Evolutionary conservation across 257 asterid species (phyloP).

Genomic region (Phtheirospermum japonicum): DNA sequence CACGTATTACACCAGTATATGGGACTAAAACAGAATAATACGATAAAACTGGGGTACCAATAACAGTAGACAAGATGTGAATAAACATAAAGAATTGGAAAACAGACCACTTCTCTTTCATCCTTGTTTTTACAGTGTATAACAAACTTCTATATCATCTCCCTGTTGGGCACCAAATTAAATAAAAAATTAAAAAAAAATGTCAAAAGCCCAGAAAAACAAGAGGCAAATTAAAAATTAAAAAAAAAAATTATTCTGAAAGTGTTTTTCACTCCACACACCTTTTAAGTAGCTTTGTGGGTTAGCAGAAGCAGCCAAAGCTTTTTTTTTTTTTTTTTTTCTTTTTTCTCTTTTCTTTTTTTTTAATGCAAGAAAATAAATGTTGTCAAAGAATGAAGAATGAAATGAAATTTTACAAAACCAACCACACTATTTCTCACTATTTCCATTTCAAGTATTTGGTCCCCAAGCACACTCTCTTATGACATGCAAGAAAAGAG

Average conservation of each 20-base stretch:
- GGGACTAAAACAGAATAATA: too few species aligned
- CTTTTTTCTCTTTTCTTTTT: background rate
- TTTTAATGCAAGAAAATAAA: background rate
- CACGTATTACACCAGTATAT: too few species aligned
- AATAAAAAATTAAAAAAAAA: too few species aligned
- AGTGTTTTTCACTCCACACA: too few species aligned
- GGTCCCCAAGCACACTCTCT: background rate
- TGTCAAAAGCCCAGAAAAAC: background rate
- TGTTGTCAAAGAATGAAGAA: slow-evolving; percentile 12
- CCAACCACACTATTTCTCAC: slow-evolving; percentile 10
- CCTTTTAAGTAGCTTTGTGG: too few species aligned
- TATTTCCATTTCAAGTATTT: background rate
- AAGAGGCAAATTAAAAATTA: background rate
- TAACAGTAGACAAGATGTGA: too few species aligned
- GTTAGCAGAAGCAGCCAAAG: background rate
- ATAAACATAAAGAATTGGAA: background rate
- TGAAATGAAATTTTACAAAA: background rate
- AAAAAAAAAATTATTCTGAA: too few species aligned
- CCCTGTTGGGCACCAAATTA: background rate
- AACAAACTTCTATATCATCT: slow-evolving; percentile 9
- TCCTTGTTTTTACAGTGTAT: slow-evolving; percentile 16
- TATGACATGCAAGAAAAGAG: background rate
- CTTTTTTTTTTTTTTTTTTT: too few species aligned
- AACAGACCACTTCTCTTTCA: background rate
- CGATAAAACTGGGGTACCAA: too few species aligned